Conservation (phyloP, 495 filamentous ascomycete genomes). For the Aspergillus cristatus region DNA sequence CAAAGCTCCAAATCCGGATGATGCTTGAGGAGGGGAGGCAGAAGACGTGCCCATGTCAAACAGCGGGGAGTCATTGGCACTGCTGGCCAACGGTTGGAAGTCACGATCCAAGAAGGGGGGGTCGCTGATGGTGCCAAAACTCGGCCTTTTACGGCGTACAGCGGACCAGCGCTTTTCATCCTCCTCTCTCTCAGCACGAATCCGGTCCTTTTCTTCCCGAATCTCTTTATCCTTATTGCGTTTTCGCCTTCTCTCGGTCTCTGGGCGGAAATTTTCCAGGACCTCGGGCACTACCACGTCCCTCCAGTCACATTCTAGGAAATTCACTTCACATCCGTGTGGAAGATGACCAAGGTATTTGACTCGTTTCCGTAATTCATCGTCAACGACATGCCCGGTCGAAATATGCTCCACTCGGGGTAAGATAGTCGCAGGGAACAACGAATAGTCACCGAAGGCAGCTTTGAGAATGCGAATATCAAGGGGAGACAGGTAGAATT, state of each 20-base stretch:
- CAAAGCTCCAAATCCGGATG: constrained; percentile 52
- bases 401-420: constrained; percentile 89
- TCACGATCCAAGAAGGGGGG: constrained; percentile 43
- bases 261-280: constrained; percentile 59
- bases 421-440: constrained; percentile 82
- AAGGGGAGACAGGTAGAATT: constrained; percentile 87
- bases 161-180: constrained; percentile 53
- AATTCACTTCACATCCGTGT: constrained; percentile 84
- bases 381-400: constrained; percentile 83
- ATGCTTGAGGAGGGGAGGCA: constrained; percentile 48
- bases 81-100: constrained; percentile 55
- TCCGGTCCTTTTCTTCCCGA: constrained; percentile 81
- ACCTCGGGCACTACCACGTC: constrained; percentile 73
- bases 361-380: constrained; percentile 72
- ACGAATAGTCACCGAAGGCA: constrained; percentile 73
- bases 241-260: constrained; percentile 72
- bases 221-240: constrained; percentile 78
- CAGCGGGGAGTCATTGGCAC: constrained; percentile 29
- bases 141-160: constrained; percentile 38
- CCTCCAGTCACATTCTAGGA: constrained; percentile 95
- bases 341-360: constrained; percentile 92
- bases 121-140: constrained; percentile 25
- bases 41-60: constrained; percentile 37
- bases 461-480: constrained; percentile 93
- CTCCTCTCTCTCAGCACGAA: constrained; percentile 79